These are phyloP conservation scores for Diversispora epigaea DNA, from an alignment of 192 early-diverging fungal genomes.

Conservation along the genomic window DNA sequence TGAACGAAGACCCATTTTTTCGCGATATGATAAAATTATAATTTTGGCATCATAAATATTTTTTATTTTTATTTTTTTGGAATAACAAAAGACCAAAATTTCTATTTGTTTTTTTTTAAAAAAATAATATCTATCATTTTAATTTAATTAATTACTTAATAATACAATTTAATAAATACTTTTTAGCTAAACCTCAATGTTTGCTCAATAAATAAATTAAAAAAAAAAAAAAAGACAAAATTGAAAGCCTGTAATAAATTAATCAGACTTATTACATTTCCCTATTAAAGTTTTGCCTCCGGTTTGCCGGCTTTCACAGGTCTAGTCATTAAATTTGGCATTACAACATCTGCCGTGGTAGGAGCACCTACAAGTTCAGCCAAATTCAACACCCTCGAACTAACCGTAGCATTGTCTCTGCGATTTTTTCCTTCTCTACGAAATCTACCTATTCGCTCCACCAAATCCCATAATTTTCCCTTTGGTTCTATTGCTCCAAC, in stretches of 20 bases:
- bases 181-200: no score
- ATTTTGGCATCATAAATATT: no score
- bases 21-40: neutral
- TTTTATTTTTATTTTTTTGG: no score
- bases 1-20: neutral
- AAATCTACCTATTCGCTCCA: slow-evolving; percentile 76
- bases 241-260: no score
- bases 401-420: slow-evolving; percentile 76
- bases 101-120: no score
- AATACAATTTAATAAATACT: no score
- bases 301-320: slow-evolving; percentile 19
- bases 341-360: slow-evolving; percentile 32
- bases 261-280: no score
- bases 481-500: slow-evolving; percentile 53
- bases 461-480: slow-evolving; percentile 74
- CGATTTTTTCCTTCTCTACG: slow-evolving; percentile 84
- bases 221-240: no score
- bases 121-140: no score
- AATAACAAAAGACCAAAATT: no score
- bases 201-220: no score
- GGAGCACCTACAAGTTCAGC: slow-evolving; percentile 56
- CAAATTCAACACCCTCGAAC: slow-evolving; percentile 53
- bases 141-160: no score
- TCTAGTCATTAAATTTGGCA: slow-evolving; percentile 26
- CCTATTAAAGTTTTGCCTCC: slow-evolving; percentile 30